Evolutionary conservation across 805 yeast genomes (phyloP).

Genomic region (Wickerhamomyces canadensis): DNA sequence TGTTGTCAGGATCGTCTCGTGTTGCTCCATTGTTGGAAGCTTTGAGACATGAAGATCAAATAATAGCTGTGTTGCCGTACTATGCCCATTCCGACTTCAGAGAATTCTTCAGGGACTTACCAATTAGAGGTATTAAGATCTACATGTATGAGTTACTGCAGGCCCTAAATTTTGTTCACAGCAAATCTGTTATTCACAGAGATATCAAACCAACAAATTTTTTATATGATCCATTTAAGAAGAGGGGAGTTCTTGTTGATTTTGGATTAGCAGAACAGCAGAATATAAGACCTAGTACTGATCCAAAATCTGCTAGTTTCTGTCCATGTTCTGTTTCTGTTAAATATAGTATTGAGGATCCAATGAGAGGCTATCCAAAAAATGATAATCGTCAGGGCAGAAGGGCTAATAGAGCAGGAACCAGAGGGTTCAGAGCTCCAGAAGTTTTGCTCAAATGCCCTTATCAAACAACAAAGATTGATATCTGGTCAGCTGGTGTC

Average conservation of each 20-base stretch:
- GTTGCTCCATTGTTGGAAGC: constrained; percentile 92
- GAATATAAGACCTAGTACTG: constrained; percentile 10
- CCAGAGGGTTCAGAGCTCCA: constrained; percentile 85
- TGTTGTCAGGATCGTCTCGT: constrained; percentile 58
- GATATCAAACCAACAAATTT: constrained; percentile 80
- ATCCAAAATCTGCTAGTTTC: constrained; percentile 23
- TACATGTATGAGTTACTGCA: constrained; percentile 77
- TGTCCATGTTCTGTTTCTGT: constrained; percentile 50
- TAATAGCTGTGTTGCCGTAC: constrained; percentile 86
- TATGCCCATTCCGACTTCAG: constrained; percentile 89
- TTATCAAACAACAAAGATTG: constrained; percentile 62
- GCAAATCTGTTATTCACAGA: constrained; percentile 64
- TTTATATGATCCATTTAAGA: constrained; percentile 44
- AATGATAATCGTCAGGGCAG: constrained; percentile 85
- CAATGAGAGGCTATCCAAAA: constrained; percentile 67
- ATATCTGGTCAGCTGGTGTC: constrained; percentile 81
- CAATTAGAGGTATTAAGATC: constrained; percentile 70
- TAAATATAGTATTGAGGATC: constrained; percentile 25
- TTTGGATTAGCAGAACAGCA: constrained; percentile 67
- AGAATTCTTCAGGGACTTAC: constrained; percentile 74
- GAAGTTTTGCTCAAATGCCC: constrained; percentile 53
- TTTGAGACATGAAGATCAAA: constrained; percentile 82
- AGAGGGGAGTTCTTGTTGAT: constrained; percentile 65
- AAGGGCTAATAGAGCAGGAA: constrained; percentile 94
- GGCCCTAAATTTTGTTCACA: constrained; percentile 65